Conservation (phyloP, 163 green algal species). For the Volvox carteri region DNA sequence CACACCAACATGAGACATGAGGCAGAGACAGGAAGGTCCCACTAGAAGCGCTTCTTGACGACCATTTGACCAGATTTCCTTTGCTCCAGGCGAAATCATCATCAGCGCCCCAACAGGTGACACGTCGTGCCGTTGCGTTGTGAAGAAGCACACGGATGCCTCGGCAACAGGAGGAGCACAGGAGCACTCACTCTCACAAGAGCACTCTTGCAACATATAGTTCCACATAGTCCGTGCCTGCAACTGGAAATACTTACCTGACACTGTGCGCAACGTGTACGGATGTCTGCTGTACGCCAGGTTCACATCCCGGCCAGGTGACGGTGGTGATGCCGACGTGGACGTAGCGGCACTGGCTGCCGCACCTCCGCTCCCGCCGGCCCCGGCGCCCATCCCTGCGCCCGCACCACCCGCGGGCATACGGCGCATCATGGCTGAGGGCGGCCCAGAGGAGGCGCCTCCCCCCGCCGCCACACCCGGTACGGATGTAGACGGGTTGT, state of each 20-base stretch:
- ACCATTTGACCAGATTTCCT: too few relatives aligned
- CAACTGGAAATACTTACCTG: too few relatives aligned
- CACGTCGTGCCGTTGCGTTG: too few relatives aligned
- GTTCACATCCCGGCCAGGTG: slow-evolving; percentile 3
- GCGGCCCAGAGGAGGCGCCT: slow-evolving; percentile 31
- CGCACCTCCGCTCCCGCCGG: neutral
- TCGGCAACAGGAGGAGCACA: too few relatives aligned
- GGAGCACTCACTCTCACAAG: too few relatives aligned
- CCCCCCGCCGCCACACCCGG: slow-evolving; percentile 12
- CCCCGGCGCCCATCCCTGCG: neutral
- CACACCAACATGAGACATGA: neutral
- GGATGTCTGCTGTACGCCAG: slow-evolving; percentile 53
- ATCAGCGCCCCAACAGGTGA: too few relatives aligned
- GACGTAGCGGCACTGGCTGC: slow-evolving; percentile 15
- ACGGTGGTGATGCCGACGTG: slow-evolving; percentile 33
- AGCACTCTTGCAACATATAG: too few relatives aligned
- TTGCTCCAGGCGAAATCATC: too few relatives aligned
- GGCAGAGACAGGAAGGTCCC: neutral
- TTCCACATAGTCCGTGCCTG: too few relatives aligned
- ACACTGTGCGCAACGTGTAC: slow-evolving; percentile 48
- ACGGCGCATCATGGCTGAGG: slow-evolving; percentile 43
- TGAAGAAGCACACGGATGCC: too few relatives aligned
- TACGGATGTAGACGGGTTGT: slow-evolving; percentile 48
- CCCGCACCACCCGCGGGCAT: slow-evolving; percentile 10
- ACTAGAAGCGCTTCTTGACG: too few relatives aligned